A percentile compares a stretch with the other conserved stretches of the same genome.
Conservation (phyloP, 306 rosid genomes). For the Sphenostylis stenocarpa region DNA sequence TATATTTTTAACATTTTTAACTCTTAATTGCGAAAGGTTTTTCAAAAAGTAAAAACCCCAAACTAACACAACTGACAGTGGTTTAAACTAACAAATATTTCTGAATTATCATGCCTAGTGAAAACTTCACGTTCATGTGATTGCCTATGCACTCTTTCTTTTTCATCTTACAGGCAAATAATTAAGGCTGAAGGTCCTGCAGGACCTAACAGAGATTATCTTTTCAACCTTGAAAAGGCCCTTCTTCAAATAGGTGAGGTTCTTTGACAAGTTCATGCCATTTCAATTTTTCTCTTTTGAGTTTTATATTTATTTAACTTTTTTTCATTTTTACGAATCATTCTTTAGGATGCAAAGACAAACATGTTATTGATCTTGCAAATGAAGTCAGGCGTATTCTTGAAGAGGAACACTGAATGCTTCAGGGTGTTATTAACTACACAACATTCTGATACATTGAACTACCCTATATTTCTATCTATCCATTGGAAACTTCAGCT, state of each 20-base stretch:
- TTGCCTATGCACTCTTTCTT: not conserved
- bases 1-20: too few relatives aligned
- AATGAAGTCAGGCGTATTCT: conserved; percentile 75
- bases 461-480: not conserved
- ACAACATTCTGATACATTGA: not conserved
- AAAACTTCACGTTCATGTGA: not conserved
- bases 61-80: too few relatives aligned
- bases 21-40: too few relatives aligned
- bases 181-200: conserved; percentile 77
- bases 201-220: conserved; percentile 89
- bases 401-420: conserved; percentile 45
- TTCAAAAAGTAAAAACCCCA: too few relatives aligned
- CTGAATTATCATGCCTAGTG: not conserved
- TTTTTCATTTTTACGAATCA: not conserved
- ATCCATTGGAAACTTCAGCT: conserved; percentile 27
- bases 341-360: conserved; percentile 62
- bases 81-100: too few relatives aligned
- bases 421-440: conserved; percentile 11
- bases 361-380: conserved; percentile 77
- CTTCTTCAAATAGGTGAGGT: conserved; percentile 66
- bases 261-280: not conserved
- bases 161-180: conserved; percentile 59
- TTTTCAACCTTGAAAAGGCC: conserved; percentile 80
- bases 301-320: not conserved
- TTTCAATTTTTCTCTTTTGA: conserved; percentile 22